phyloP scores from a whole-genome alignment of 345 rosid species.

The Citrus unshiu region DNA sequence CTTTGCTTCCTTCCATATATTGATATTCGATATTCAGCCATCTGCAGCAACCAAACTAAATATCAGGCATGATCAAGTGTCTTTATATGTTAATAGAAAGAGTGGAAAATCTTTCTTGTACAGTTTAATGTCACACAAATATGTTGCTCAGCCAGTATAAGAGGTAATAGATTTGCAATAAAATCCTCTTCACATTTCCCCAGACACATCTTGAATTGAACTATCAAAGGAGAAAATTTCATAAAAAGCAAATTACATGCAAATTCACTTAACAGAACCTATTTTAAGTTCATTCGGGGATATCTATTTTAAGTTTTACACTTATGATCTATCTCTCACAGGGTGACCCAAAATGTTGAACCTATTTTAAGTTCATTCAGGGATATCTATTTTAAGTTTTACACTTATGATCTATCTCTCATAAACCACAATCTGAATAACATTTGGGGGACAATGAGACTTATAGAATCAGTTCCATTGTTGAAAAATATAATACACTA shows the following conservation, averaged over 20 bases:
- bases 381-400: background rate
- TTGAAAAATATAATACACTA: background rate
- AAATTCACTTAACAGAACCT: background rate
- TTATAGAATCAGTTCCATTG: background rate
- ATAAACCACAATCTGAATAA: background rate
- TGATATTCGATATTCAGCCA: slow-evolving; percentile 98
- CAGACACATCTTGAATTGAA: background rate
- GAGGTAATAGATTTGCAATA: background rate
- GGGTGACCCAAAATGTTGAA: background rate
- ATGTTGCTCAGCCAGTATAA: background rate
- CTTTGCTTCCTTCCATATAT: slow-evolving; percentile 98
- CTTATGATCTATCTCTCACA: background rate
- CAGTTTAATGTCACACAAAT: background rate
- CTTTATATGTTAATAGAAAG: background rate
- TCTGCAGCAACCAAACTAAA: slow-evolving; percentile 45
- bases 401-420: background rate
- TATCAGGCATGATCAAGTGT: slow-evolving; percentile 3
- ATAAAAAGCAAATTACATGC: background rate
- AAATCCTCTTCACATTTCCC: background rate
- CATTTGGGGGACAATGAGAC: background rate
- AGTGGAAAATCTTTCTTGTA: background rate
- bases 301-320: background rate
- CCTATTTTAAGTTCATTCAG: background rate
- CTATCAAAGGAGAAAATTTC: background rate
- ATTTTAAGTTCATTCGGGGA: background rate